Evolutionary conservation across 2,329 filamentous ascomycete genomes (phyloP), one percentile per base, ranked within the genome.

Genomic region (Iodosphaeria phyllophila): DNA sequence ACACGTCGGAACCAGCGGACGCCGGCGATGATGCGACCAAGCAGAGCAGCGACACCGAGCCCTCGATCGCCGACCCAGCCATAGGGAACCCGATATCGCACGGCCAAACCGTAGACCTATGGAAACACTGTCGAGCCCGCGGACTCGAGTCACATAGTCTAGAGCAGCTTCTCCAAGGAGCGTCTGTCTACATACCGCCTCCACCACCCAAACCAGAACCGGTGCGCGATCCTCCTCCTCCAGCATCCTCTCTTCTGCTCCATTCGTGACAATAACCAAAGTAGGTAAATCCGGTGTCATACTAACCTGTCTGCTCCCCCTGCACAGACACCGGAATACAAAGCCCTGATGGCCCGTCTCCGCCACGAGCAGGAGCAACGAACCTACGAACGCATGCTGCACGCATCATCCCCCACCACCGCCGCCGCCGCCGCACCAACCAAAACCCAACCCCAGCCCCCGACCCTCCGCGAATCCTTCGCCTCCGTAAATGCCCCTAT

Each of bases 271-370:
- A 16, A 10, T 15, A 16, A 13, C 29, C 30, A 18, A 39, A 27
- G 25, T 9, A n/a, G n/a, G n/a, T n/a, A n/a, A n/a, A n/a, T n/a
- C n/a, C n/a, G n/a, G n/a, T n/a, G n/a, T n/a, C n/a, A n/a, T 22
- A 20, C 32, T 41, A 18, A 43, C 31, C 13, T 16, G 5, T 16
- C 5, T 14, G 12, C 13, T 28, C 7, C 30, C 21, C 5, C 5
- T 23, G 7, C 13, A 4, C 42, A 91, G 70, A 75, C 74, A 1
- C 56, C 71, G 6, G 76, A 92, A 51, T 95, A 86, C 54, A 78
- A 80, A 46, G 75, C 74, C 5, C 58, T 92, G 2, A 95, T 95
- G 82, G 71, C 72, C 13, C 71, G 74, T 10, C 68, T 98, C 12
- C 79, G 82, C 33, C 69, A 64, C 31, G 73, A 89, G 40, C 76